Conservation (phyloP, 768 basidiomycete genomes). For the Strobilomyces confusus region DNA sequence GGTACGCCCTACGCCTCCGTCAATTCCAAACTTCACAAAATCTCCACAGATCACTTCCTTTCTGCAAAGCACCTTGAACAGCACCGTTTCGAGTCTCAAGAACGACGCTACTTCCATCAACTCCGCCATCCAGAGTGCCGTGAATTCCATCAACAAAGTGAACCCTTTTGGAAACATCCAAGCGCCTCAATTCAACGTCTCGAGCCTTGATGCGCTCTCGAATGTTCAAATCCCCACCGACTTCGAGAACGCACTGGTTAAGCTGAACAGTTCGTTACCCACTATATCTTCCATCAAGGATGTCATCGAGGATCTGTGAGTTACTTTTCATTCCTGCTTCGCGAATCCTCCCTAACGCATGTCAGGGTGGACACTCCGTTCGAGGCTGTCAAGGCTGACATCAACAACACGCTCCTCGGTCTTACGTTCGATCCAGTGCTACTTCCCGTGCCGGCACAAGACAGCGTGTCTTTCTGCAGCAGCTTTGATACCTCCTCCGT, state of each 20-base stretch:
- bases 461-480: slow-evolving; percentile 69
- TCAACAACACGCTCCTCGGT: slow-evolving; percentile 80
- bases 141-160: slow-evolving; percentile 68
- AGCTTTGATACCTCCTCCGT: slow-evolving; percentile 79
- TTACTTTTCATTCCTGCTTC: slow-evolving; percentile 6
- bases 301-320: slow-evolving; percentile 64
- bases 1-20: slow-evolving; percentile 42
- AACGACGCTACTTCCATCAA: slow-evolving; percentile 66
- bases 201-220: slow-evolving; percentile 66
- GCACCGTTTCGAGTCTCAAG: slow-evolving; percentile 69
- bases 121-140: slow-evolving; percentile 56
- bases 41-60: slow-evolving; percentile 62
- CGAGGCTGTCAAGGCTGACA: slow-evolving; percentile 80
- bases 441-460: slow-evolving; percentile 73
- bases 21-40: slow-evolving; percentile 7
- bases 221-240: slow-evolving; percentile 78
- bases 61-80: slow-evolving; percentile 53
- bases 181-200: slow-evolving; percentile 69
- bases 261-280: slow-evolving; percentile 79
- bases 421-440: slow-evolving; percentile 67
- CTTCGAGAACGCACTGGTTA: slow-evolving; percentile 68
- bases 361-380: slow-evolving; percentile 83
- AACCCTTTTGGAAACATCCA: slow-evolving; percentile 69
- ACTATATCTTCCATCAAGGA: slow-evolving; percentile 72
- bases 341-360: not conserved